Evolutionary conservation across 176 grass and related monocot genomes (phyloP).

Genomic region (Phoenix roebelenii): DNA sequence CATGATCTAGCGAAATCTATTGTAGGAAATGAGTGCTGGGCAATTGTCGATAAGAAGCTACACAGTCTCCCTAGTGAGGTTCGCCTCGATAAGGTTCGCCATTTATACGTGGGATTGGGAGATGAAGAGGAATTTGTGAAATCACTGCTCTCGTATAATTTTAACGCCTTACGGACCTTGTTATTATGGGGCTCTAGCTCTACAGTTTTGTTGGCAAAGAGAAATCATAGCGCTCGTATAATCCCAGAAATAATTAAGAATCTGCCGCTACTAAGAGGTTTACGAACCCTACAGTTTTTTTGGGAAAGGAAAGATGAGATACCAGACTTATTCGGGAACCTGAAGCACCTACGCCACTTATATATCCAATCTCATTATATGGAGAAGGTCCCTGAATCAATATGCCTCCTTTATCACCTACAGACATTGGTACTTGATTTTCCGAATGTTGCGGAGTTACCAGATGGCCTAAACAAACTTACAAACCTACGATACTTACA

Average conservation of each 20-base stretch:
- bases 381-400: no score
- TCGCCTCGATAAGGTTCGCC: neutral
- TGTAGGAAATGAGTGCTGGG: neutral
- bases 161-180: neutral
- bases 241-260: no score
- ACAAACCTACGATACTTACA: no score
- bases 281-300: neutral
- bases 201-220: no score
- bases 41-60: neutral
- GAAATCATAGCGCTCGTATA: no score
- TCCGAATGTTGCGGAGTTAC: no score
- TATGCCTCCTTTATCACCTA: no score
- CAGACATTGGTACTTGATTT: no score
- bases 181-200: no score
- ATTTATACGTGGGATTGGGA: neutral
- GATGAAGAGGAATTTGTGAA: no score
- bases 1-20: constrained; percentile 37
- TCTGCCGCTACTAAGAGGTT: neutral
- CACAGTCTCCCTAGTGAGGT: neutral
- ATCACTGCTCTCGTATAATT: neutral
- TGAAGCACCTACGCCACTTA: neutral
- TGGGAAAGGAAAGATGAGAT: neutral
- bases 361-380: no score
- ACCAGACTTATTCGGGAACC: neutral
- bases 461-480: no score